phyloP scores from a whole-genome alignment of 805 yeast species.

The Metschnikowia aberdeeniae region DNA sequence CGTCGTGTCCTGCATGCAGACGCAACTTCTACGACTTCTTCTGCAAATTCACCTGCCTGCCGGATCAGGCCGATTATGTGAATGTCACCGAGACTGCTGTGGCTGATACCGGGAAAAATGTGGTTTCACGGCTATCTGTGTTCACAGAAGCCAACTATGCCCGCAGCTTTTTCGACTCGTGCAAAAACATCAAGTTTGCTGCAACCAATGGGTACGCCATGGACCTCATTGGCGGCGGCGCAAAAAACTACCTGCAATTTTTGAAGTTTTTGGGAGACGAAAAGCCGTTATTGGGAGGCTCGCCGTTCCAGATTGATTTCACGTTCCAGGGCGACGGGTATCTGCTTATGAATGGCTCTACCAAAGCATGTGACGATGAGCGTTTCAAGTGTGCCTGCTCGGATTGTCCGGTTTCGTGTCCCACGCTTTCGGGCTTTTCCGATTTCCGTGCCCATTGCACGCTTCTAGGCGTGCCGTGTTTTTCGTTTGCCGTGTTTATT shows the following conservation, averaged over 20 bases:
- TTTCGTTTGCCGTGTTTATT: slow-evolving; percentile 58
- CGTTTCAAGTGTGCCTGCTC: slow-evolving; percentile 82
- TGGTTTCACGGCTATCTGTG: slow-evolving; percentile 70
- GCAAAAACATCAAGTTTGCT: slow-evolving; percentile 84
- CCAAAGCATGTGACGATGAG: slow-evolving; percentile 56
- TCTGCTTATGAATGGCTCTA: slow-evolving; percentile 23
- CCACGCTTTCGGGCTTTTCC: slow-evolving; percentile 50
- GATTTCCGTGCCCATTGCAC: slow-evolving; percentile 41
- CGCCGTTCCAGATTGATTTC: slow-evolving; percentile 90
- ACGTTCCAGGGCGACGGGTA: slow-evolving; percentile 32
- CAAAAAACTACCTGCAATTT: slow-evolving; percentile 65
- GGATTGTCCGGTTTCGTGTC: slow-evolving; percentile 83
- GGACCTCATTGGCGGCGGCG: slow-evolving; percentile 99
- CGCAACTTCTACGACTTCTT: slow-evolving; percentile 80
- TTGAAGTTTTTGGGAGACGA: slow-evolving; percentile 90
- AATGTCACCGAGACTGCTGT: slow-evolving; percentile 54
- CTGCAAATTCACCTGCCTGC: slow-evolving; percentile 87
- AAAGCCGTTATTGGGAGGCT: slow-evolving; percentile 90
- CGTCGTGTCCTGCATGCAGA: slow-evolving; percentile 81
- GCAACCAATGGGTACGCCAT: slow-evolving; percentile 95
- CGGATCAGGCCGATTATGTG: slow-evolving; percentile 72
- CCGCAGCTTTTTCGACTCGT: slow-evolving; percentile 66
- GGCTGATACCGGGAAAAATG: slow-evolving; percentile 48
- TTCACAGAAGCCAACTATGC: slow-evolving; percentile 62
- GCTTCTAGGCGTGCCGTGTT: slow-evolving; percentile 66